Evolutionary conservation across 169 alveolate genomes (phyloP).

Genomic region (Cyclospora cayetanensis): DNA sequence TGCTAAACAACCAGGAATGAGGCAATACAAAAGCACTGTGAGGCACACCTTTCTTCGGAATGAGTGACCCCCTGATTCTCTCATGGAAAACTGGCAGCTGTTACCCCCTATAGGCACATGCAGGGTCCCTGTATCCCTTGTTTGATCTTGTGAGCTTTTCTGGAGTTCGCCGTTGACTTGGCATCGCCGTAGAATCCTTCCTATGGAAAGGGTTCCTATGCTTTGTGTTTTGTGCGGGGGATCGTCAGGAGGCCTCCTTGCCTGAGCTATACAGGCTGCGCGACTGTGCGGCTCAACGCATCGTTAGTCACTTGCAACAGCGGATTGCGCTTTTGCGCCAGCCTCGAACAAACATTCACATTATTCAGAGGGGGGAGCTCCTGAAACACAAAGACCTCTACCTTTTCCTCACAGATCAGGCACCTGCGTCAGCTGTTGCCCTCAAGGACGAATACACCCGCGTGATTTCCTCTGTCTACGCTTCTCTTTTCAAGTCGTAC

Average conservation of each 20-base stretch:
- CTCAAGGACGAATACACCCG: conserved; percentile 15
- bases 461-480: conserved; percentile 47
- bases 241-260: neutral
- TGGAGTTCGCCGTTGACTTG: no score
- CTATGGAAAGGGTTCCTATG: no score
- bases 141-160: no score
- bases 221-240: no score
- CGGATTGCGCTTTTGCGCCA: neutral
- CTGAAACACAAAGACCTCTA: neutral
- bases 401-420: conserved; percentile 16
- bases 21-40: conserved; percentile 20
- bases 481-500: conserved; percentile 31
- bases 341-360: conserved; percentile 6
- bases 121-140: no score
- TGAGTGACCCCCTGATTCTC: no score
- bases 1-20: conserved; percentile 65
- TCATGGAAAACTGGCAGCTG: no score
- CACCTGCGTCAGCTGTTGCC: conserved; percentile 44
- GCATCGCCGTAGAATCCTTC: no score
- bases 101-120: no score
- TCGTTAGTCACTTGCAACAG: neutral
- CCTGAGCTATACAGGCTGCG: conserved; percentile 20
- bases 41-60: no score
- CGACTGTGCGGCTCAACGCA: neutral
- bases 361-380: conserved; percentile 36